Conservation (phyloP, 768 basidiomycete genomes). For the Kwoniella sp. region DNA sequence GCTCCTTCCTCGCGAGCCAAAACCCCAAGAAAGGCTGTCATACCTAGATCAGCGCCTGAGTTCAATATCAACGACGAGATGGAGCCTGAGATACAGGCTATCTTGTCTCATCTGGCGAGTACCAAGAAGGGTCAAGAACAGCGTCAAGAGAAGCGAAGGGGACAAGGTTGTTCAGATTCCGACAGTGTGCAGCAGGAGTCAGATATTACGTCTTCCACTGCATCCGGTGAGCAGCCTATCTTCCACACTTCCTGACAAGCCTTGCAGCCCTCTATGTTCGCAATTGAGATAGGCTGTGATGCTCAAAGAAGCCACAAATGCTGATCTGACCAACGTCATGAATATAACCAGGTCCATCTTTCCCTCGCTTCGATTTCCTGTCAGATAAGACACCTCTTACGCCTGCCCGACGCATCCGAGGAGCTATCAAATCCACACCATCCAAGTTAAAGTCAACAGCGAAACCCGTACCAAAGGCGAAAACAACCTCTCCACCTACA, state of each 20-base stretch:
- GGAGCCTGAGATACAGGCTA: not conserved
- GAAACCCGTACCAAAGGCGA: too few relatives aligned
- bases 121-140: not conserved
- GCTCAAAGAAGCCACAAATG: too few relatives aligned
- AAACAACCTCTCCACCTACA: not conserved
- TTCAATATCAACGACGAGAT: not conserved
- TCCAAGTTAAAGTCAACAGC: not conserved
- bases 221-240: not conserved
- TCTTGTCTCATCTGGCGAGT: not conserved
- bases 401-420: not conserved
- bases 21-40: not conserved
- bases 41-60: too few relatives aligned
- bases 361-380: not conserved
- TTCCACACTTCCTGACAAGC: too few relatives aligned
- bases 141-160: too few relatives aligned
- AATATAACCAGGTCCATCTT: not conserved
- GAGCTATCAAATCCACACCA: not conserved
- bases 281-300: too few relatives aligned
- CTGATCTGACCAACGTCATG: too few relatives aligned
- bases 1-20: not conserved
- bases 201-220: too few relatives aligned
- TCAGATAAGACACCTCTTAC: not conserved
- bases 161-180: too few relatives aligned
- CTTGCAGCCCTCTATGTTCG: too few relatives aligned
- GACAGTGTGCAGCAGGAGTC: too few relatives aligned